Conservation (phyloP, 2,329 filamentous ascomycete genomes). For the Aspergillus sp. region DNA sequence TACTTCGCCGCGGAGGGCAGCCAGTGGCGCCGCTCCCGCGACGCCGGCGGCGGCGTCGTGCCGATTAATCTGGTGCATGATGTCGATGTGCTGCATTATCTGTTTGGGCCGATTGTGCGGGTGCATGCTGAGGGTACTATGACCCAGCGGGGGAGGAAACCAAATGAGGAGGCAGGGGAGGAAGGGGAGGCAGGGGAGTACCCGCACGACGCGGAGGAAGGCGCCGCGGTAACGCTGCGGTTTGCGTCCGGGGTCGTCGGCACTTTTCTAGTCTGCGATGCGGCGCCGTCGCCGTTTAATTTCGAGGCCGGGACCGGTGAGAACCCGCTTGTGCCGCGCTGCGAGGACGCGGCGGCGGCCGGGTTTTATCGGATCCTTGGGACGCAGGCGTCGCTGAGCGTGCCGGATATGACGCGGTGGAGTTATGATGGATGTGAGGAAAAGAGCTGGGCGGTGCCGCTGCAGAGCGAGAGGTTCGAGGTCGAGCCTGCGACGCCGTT, state of each 20-base stretch:
- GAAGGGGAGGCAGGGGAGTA: too few relatives aligned
- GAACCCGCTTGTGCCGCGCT: conserved; percentile 43
- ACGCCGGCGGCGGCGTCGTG: conserved; percentile 43
- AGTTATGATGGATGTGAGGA: conserved; percentile 32
- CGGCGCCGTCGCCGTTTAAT: conserved; percentile 42
- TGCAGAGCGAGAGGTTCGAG: conserved; percentile 26
- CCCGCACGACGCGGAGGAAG: conserved; percentile 45
- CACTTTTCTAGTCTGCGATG: conserved; percentile 48
- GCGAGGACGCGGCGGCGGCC: conserved; percentile 27
- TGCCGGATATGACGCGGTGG: conserved; percentile 45
- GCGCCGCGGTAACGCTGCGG: conserved; percentile 44
- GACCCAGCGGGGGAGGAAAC: conserved; percentile 38
- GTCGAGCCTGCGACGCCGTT: conserved; percentile 37
- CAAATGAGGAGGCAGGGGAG: too few relatives aligned
- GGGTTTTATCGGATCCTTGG: conserved; percentile 49
- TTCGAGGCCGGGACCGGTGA: conserved; percentile 52
- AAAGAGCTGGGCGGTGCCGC: conserved; percentile 35
- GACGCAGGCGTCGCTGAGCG: conserved; percentile 42
- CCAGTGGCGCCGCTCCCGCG: conserved; percentile 39
- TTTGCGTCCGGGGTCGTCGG: conserved; percentile 49
- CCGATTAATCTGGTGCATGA: conserved; percentile 55
- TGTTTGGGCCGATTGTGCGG: conserved; percentile 45
- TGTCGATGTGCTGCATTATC: conserved; percentile 48
- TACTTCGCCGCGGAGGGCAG: conserved; percentile 44
- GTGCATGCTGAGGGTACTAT: conserved; percentile 43